Conservation (phyloP, 179 eudicot species). For the Corrigiola litoralis region DNA sequence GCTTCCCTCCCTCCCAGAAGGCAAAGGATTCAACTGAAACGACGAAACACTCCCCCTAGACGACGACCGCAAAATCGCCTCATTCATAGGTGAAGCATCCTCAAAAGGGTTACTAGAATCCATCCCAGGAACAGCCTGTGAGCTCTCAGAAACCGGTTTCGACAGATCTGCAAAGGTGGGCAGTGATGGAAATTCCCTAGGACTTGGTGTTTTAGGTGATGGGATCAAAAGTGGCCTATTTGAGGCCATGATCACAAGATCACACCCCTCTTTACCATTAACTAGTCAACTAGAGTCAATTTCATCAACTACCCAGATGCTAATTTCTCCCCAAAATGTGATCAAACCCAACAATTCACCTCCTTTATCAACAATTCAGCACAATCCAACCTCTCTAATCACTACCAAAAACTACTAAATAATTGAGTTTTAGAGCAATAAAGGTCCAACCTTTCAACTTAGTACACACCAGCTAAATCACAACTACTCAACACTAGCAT, state of each 20-base stretch:
- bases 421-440: not conserved
- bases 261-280: constrained; percentile 31
- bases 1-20: constrained; percentile 1
- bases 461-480: not conserved
- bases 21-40: not conserved
- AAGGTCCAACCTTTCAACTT: not conserved
- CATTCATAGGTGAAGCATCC: constrained; percentile 24
- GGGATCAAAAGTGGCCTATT: constrained; percentile 44
- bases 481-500: not conserved
- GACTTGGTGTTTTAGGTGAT: constrained; percentile 37
- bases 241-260: constrained; percentile 48
- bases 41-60: constrained; percentile 22
- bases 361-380: constrained; percentile 6
- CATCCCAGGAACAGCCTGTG: constrained; percentile 39
- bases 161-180: constrained; percentile 33
- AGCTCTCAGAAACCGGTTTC: constrained; percentile 20
- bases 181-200: constrained; percentile 28
- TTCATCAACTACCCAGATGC: constrained; percentile 24
- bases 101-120: constrained; percentile 24
- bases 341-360: constrained; percentile 20
- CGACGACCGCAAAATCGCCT: constrained; percentile 16
- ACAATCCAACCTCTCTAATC: not conserved
- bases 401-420: constrained; percentile 1
- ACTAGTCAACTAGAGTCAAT: constrained; percentile 20
- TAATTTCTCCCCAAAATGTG: constrained; percentile 18